Base-by-base conservation (phyloP, 1,284 basidiomycete genomes). In the Inonotus hispidus region DNA sequence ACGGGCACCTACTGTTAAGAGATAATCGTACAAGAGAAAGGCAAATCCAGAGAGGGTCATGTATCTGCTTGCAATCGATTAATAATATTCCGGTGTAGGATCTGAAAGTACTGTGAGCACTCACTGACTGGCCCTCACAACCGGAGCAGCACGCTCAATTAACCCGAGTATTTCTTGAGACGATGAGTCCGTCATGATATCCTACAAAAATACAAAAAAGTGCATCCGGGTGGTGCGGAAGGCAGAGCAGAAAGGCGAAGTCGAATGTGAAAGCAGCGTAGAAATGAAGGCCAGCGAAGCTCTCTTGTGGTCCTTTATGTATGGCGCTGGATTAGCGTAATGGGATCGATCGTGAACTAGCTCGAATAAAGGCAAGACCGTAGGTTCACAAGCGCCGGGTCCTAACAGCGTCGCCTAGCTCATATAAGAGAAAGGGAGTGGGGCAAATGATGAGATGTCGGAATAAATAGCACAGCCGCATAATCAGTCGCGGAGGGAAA, bases 11-110 rank as follows among this genome's bases (percentile, higher is more conserved):
- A 64, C 63, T 37, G 59, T 64, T 25, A 64, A 38, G 21, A 53
- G 61, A 46, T 61, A 64, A 58, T 64, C 63, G 53, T 64, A 64
- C 39, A 64, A 41, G 32, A 64, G 46, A 53, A 64, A 27, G 21
- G 63, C 37, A 35, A 46, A 54, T 7, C 63, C 63, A 5, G 59
- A 61, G 49, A 64, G 55, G 19, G 59, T 64, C 54, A 64, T 25
- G 39, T 64, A 64, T 46, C 63, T 64, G 38, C 13, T 35, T 38
- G 23, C 11, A 45, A 39, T 25, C 4, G 32, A 43, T 7, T 46
- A 39, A 32, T 46, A 39, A 32, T 16, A 52, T 53, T 46, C 13
- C 5, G 47, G 37, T 16, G 35, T n/a, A 49, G 7, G 21, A n/a
- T 46, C 1, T 4, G 5, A 47, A 25, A 55, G 45, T 43, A 8